Evolutionary conservation across 2,329 filamentous ascomycete genomes (phyloP), one percentile per base, ranked within the genome.

Genomic region (Sphaerulina populicola): DNA sequence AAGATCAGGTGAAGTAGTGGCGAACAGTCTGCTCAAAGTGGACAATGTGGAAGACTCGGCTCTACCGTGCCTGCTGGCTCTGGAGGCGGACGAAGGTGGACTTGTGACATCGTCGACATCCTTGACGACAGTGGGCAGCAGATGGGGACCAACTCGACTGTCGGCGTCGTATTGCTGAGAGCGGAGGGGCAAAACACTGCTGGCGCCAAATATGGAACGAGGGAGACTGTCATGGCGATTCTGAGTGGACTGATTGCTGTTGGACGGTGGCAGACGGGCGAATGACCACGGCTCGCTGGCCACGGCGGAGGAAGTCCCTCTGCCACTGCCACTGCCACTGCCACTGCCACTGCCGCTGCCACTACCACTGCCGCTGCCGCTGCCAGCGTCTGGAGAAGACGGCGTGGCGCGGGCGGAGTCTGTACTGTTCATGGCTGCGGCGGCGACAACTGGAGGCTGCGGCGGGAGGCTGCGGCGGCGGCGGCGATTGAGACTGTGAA

Each of bases 91-190:
- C 30, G 70, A 65, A 12, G 71, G 62, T 3, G 69, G 68, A 1
- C 67, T 69, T 8, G 66, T 71, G 0, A 73, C 72, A 58, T 76
- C 73, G 62, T 76, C 74, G 44, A 64, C 69, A 61, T 73, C 72
- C 60, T 76, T 76, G 55, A 74, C 71, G 6, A 70, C 73, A 41
- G 64, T 60, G 11, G 71, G 68, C 23, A 75, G 68, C 36, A 53
- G 46, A 40, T 47, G 41, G 30, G 47, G 31, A 27, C 47, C 51
- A 18, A 53, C 18, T 33, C 49, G 51, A 2, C 47, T 36, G 14
- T 49, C 51, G 21, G 53, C 36, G 9, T 41, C 51, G 30, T 58
- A 54, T 23, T 52, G 56, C 41, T 52, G 56, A 47, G 10, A 35
- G 10, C 42, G 39, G 39, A 33, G 47, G 12, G 44, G 49, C 33